Conservation (phyloP, 2,329 filamentous ascomycete species). For the Colletotrichum gigasporum region DNA sequence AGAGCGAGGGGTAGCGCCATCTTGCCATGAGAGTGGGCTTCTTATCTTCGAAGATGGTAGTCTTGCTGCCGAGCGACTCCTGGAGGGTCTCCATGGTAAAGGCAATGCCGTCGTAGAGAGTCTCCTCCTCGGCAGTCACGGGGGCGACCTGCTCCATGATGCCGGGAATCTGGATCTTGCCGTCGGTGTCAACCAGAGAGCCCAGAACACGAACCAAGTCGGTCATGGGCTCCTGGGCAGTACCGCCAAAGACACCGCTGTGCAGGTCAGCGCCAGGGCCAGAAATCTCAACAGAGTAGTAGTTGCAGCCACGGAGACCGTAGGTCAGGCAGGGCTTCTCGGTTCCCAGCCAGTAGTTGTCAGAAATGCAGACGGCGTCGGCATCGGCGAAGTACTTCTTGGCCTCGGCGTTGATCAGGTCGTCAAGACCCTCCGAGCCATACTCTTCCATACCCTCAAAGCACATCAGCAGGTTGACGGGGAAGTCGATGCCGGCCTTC, state of each 20-base stretch:
- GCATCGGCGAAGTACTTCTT: slow-evolving; percentile 95
- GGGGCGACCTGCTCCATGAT: slow-evolving; percentile 93
- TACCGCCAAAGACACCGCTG: slow-evolving; percentile 96
- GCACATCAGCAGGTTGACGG: slow-evolving; percentile 98
- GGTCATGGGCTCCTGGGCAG: slow-evolving; percentile 98
- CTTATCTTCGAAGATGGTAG: slow-evolving; percentile 87
- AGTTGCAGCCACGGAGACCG: slow-evolving; percentile 96
- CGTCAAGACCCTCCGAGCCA: slow-evolving; percentile 94
- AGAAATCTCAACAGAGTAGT: slow-evolving; percentile 91
- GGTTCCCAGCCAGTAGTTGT: slow-evolving; percentile 99
- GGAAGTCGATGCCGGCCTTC: slow-evolving; percentile 92
- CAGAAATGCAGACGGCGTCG: slow-evolving; percentile 96
- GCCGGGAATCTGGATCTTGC: slow-evolving; percentile 94
- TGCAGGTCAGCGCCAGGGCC: slow-evolving; percentile 94
- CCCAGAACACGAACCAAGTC: slow-evolving; percentile 86
- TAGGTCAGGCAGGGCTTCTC: slow-evolving; percentile 99
- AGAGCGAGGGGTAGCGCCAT: slow-evolving; percentile 95
- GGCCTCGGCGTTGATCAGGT: slow-evolving; percentile 90
- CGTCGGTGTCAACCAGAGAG: slow-evolving; percentile 86
- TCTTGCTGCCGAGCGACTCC: slow-evolving; percentile 89
- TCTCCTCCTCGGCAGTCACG: slow-evolving; percentile 84
- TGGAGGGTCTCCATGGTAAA: slow-evolving; percentile 98
- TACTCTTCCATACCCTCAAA: slow-evolving; percentile 99
- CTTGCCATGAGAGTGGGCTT: slow-evolving; percentile 93
- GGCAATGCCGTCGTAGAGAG: slow-evolving; percentile 87